Conservation (phyloP, 164 flowering plant species). For the Dillenia suffruticosa region DNA sequence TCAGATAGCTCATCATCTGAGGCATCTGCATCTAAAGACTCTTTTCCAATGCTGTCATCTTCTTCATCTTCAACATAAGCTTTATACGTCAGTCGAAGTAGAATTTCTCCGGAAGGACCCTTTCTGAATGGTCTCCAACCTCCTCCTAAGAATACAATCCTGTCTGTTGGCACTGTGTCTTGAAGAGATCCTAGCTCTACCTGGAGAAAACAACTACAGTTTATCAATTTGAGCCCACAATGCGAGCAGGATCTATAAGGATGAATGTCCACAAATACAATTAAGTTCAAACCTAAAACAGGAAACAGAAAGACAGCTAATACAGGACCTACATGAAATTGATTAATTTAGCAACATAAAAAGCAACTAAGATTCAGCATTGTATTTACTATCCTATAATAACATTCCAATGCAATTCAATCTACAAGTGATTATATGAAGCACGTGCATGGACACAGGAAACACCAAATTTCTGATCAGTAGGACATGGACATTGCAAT, state of each 20-base stretch:
- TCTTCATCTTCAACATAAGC: constrained; percentile 99
- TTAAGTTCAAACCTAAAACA: neutral
- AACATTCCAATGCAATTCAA: too few species aligned
- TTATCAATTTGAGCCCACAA: too few species aligned
- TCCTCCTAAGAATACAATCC: constrained; percentile 58
- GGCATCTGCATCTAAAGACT: constrained; percentile 38
- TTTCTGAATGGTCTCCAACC: constrained; percentile 73
- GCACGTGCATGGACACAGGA: too few species aligned
- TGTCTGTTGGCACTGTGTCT: constrained; percentile 96
- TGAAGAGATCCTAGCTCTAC: constrained; percentile 78
- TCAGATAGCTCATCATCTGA: constrained; percentile 78
- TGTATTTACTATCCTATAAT: too few species aligned
- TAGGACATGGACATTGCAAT: too few species aligned
- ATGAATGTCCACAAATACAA: neutral
- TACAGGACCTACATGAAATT: too few species aligned
- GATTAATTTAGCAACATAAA: too few species aligned
- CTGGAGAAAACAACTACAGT: constrained; percentile 25
- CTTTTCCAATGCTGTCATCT: constrained; percentile 48
- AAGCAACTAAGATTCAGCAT: too few species aligned
- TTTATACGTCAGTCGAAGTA: constrained; percentile 87
- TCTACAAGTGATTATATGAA: too few species aligned
- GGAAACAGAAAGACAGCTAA: neutral
- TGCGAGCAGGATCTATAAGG: neutral
- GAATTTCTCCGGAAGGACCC: constrained; percentile 70
- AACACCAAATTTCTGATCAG: too few species aligned